phyloP scores from a whole-genome alignment of 495 filamentous ascomycete species.

The Penicillium malachiteum region DNA sequence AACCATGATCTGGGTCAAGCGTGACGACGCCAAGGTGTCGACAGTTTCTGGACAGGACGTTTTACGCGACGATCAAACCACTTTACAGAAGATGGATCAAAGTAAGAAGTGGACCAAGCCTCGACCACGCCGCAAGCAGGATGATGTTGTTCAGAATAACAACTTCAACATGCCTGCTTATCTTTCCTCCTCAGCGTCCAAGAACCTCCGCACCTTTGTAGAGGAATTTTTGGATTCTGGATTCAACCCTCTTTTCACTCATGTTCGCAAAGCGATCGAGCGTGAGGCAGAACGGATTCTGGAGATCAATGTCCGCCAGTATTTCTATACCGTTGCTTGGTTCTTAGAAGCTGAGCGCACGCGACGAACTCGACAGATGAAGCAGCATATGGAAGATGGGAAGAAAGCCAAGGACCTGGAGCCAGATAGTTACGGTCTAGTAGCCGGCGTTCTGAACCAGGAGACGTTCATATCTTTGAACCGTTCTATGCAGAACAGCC shows the following conservation, averaged over 20 bases:
- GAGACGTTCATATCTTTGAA: constrained; percentile 89
- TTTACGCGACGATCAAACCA: constrained; percentile 68
- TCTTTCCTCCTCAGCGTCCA: constrained; percentile 64
- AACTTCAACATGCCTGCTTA: constrained; percentile 74
- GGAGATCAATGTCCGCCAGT: constrained; percentile 71
- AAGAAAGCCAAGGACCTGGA: constrained; percentile 51
- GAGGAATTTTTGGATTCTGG: constrained; percentile 93
- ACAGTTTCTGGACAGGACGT: constrained; percentile 87
- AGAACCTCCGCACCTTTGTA: constrained; percentile 76
- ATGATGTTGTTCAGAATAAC: constrained; percentile 58
- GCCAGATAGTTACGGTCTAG: constrained; percentile 75
- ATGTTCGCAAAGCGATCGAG: constrained; percentile 86
- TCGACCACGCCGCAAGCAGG: constrained; percentile 58
- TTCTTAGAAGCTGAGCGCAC: constrained; percentile 87
- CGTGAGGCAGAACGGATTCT: constrained; percentile 84
- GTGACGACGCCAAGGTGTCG: constrained; percentile 73
- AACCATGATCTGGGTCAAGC: constrained; percentile 95
- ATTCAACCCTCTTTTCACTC: constrained; percentile 90
- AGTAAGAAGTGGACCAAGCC: constrained; percentile 89
- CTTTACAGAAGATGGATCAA: constrained; percentile 84
- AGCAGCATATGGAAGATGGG: constrained; percentile 32
- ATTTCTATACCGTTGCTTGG: constrained; percentile 92
- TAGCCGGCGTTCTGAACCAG: constrained; percentile 87
- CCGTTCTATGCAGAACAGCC: constrained; percentile 70
- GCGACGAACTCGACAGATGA: constrained; percentile 59